Conservation (phyloP, 257 asterid genomes). For the Cruciata laevipes region DNA sequence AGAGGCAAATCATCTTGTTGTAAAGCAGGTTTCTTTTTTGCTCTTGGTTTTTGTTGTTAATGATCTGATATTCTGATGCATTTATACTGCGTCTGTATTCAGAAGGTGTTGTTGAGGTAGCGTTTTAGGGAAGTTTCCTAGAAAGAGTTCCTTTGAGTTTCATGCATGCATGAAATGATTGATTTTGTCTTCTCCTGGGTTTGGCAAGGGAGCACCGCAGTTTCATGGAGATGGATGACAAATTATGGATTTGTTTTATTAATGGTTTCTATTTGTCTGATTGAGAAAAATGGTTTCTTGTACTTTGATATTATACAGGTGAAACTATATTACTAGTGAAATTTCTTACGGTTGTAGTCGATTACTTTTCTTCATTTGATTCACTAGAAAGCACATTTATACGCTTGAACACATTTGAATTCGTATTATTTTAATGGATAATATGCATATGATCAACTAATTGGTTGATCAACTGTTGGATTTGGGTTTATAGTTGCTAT, state of each 20-base stretch:
- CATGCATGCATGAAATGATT: neutral
- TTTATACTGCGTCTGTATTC: neutral
- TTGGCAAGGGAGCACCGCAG: neutral
- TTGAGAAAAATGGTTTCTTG: neutral
- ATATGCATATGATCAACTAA: no score
- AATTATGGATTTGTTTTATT: neutral
- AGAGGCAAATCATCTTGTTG: slow-evolving; percentile 7
- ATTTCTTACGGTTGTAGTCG: no score
- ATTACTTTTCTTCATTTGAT: no score
- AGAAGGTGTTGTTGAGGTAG: neutral
- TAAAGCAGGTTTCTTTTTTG: neutral
- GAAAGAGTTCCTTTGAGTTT: slow-evolving; percentile 1
- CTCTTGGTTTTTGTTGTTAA: neutral
- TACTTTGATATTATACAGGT: no score
- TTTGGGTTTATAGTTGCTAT: no score
- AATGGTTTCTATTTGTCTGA: neutral
- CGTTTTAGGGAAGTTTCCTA: slow-evolving; percentile 15
- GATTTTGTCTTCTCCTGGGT: neutral
- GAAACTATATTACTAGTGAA: no score
- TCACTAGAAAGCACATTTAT: no score
- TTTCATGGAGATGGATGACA: neutral
- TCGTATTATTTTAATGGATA: no score
- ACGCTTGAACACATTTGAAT: no score
- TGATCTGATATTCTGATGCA: neutral
- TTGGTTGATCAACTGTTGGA: no score